Evolutionary conservation across 1,284 basidiomycete genomes (phyloP).

Genomic region (Apiotrichum sp.): DNA sequence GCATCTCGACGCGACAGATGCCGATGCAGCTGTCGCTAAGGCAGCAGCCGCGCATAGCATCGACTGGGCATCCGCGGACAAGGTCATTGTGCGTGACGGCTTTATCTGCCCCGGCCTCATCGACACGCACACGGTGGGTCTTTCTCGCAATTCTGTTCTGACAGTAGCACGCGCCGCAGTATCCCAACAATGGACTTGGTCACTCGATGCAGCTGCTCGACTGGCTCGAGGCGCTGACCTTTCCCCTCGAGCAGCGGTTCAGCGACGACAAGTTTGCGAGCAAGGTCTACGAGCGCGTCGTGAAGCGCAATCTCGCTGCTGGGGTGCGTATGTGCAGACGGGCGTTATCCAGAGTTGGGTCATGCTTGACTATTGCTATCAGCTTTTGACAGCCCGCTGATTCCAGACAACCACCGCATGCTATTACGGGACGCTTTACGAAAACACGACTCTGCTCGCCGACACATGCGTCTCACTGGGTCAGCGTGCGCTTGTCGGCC

Average conservation of each 20-base stretch:
- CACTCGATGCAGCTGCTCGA: slow-evolving; percentile 65
- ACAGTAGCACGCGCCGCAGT: slow-evolving; percentile 74
- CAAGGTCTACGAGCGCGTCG: slow-evolving; percentile 65
- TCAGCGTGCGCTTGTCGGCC: slow-evolving; percentile 79
- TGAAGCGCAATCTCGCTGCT: slow-evolving; percentile 64
- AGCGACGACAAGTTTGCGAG: slow-evolving; percentile 65
- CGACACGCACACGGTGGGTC: slow-evolving; percentile 79
- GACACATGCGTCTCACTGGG: slow-evolving; percentile 65
- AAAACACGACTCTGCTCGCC: slow-evolving; percentile 76
- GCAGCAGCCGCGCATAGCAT: slow-evolving; percentile 18
- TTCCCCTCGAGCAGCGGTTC: slow-evolving; percentile 81
- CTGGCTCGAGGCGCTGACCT: slow-evolving; percentile 82
- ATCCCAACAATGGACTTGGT: slow-evolving; percentile 74
- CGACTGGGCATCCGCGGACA: slow-evolving; percentile 14
- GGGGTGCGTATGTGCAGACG: slow-evolving; percentile 56
- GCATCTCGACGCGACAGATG: slow-evolving; percentile 27
- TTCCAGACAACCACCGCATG: slow-evolving; percentile 83
- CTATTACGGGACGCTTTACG: slow-evolving; percentile 81
- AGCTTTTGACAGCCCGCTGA: neutral
- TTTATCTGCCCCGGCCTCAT: slow-evolving; percentile 84
- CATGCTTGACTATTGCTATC: neutral
- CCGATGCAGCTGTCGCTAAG: slow-evolving; percentile 40
- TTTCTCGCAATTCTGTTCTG: neutral
- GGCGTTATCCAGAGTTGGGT: neutral
- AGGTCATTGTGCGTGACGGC: slow-evolving; percentile 59